Evolutionary conservation across 108 stramenopile species (phyloP).

Genomic region (Chaetoceros muelleri): DNA sequence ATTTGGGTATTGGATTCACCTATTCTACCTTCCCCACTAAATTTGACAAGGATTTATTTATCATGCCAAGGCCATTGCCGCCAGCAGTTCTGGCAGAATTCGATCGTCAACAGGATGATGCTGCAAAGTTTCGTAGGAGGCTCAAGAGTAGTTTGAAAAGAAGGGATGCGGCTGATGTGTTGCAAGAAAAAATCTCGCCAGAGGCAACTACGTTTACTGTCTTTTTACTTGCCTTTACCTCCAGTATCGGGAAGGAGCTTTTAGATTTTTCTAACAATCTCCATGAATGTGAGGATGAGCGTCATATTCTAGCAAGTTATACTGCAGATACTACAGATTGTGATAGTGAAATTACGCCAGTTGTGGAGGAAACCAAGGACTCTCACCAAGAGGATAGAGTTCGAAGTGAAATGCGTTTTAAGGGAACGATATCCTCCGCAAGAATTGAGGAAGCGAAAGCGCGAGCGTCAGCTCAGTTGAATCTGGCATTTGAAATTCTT

Average conservation of each 20-base stretch:
- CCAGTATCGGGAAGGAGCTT: conserved; percentile 67
- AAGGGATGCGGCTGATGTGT: background rate
- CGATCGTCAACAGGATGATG: conserved; percentile 75
- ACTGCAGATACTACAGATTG: conserved; percentile 2
- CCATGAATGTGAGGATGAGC: conserved; percentile 2
- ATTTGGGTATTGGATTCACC: conserved; percentile 29
- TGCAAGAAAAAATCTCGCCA: conserved; percentile 29
- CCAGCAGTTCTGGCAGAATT: conserved; percentile 79
- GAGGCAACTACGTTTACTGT: conserved; percentile 76
- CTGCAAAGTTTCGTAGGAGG: conserved; percentile 58
- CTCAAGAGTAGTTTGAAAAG: conserved; percentile 14
- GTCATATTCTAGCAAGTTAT: conserved; percentile 7
- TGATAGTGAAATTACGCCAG: background rate
- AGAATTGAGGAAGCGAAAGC: conserved; percentile 78
- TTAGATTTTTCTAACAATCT: conserved; percentile 50
- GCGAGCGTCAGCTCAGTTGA: conserved; percentile 58
- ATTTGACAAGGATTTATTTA: conserved; percentile 55
- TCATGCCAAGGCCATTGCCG: conserved; percentile 60
- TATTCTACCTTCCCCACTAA: conserved; percentile 66
- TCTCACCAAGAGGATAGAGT: background rate
- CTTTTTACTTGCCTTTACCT: conserved; percentile 75
- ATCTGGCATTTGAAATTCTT: conserved; percentile 71
- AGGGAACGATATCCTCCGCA: conserved; percentile 53
- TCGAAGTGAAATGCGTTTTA: conserved; percentile 25
- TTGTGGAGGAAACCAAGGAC: background rate